These are phyloP conservation scores for Penicillium lagena DNA, from an alignment of 495 filamentous ascomycete species.

Conservation along the genomic window DNA sequence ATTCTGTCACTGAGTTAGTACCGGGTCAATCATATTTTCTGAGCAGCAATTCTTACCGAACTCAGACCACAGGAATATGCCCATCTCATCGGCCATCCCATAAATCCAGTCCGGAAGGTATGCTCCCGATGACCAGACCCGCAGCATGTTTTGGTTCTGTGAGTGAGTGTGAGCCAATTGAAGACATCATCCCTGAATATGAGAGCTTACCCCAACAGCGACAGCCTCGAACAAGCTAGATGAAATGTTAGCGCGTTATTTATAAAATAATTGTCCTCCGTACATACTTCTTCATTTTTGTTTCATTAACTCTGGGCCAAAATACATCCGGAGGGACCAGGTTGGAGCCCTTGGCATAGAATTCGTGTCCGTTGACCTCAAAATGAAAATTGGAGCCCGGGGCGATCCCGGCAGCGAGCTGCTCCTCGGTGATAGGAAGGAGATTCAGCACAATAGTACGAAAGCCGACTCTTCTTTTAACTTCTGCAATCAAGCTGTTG, in stretches of 20 bases:
- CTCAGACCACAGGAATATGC: constrained; percentile 62
- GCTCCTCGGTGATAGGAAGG: constrained; percentile 49
- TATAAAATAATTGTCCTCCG: too few species aligned
- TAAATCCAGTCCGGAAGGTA: constrained; percentile 65
- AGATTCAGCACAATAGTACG: constrained; percentile 62
- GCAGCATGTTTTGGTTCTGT: constrained; percentile 65
- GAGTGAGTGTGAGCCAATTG: constrained; percentile 42
- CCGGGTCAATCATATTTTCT: too few species aligned
- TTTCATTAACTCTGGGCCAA: constrained; percentile 56
- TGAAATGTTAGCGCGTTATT: too few species aligned
- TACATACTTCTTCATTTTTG: constrained; percentile 34
- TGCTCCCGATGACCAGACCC: constrained; percentile 60
- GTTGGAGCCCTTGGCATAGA: constrained; percentile 65
- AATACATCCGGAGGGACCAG: constrained; percentile 63
- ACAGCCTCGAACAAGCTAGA: too few species aligned
- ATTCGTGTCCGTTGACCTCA: constrained; percentile 60
- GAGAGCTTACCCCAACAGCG: too few species aligned
- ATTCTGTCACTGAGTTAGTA: constrained; percentile 25
- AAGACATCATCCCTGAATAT: constrained; percentile 28
- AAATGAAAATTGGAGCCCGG: constrained; percentile 65
- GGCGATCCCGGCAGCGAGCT: constrained; percentile 51
- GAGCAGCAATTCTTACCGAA: constrained; percentile 20
- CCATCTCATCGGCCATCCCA: constrained; percentile 59
- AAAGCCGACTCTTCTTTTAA: constrained; percentile 56
- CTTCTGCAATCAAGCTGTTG: constrained; percentile 30